phyloP scores from a whole-genome alignment of 2,329 filamentous ascomycete species.

The Pseudogymnoascus sp. region DNA sequence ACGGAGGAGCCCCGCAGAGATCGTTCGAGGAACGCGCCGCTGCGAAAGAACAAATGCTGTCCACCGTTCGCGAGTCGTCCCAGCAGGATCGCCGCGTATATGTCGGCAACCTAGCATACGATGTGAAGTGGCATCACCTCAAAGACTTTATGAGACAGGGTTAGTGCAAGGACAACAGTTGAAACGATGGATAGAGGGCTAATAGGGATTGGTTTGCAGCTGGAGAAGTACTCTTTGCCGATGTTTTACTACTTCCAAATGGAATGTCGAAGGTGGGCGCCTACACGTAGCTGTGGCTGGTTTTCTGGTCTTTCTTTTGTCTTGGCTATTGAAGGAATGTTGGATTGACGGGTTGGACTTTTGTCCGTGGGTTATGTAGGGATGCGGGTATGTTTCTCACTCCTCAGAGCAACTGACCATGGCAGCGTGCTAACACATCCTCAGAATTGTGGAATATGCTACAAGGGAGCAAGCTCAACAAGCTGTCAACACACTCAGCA shows the following conservation, averaged over 20 bases:
- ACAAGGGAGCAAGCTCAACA: constrained; percentile 98
- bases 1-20: constrained; percentile 60
- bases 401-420: constrained; percentile 1
- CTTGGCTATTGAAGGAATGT: constrained; percentile 70
- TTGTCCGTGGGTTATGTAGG: constrained; percentile 88
- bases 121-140: constrained; percentile 99
- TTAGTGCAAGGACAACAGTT: constrained; percentile 40
- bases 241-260: constrained; percentile 98
- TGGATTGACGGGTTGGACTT: constrained; percentile 99
- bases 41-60: constrained; percentile 94
- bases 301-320: constrained; percentile 56
- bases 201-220: constrained; percentile 45
- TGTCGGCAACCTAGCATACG: constrained; percentile 96
- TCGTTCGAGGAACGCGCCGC: constrained; percentile 74
- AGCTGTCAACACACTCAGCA: constrained; percentile 95
- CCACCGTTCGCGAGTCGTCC: constrained; percentile 82
- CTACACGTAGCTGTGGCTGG: constrained; percentile 83
- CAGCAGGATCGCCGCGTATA: constrained; percentile 99
- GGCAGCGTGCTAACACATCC: constrained; percentile 16
- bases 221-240: constrained; percentile 98
- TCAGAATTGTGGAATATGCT: constrained; percentile 99
- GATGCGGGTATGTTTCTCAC: constrained; percentile 84
- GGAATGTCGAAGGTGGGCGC: constrained; percentile 99
- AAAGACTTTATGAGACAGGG: constrained; percentile 99
- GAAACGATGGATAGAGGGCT: constrained; percentile 32